Percentiles rank a stretch among this genome's conserved stretches.
These are phyloP conservation scores for Syzygium oleosum DNA, from an alignment of 345 rosid genomes.

Conservation along the genomic window DNA sequence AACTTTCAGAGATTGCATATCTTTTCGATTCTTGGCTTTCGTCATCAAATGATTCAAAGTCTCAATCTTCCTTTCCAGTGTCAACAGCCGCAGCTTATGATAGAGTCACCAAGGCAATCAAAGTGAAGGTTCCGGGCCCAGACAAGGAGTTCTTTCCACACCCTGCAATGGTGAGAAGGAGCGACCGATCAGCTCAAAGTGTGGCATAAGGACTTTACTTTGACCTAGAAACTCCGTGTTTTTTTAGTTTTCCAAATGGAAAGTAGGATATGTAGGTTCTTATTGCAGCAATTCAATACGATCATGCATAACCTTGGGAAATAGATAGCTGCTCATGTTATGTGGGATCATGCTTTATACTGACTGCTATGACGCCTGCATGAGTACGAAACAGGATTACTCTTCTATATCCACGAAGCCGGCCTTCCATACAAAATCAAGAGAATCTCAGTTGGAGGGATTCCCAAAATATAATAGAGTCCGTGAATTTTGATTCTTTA, in stretches of 20 bases:
- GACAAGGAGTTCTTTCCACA: constrained; percentile 83
- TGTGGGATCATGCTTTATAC: neutral
- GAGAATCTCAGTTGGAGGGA: neutral
- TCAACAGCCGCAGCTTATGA: constrained; percentile 87
- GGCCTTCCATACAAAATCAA: neutral
- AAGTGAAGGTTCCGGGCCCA: constrained; percentile 81
- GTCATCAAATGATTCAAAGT: neutral
- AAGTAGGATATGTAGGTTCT: neutral
- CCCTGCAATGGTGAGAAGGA: constrained; percentile 90
- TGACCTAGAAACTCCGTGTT: too few species aligned
- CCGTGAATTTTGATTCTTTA: neutral
- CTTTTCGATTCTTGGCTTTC: neutral
- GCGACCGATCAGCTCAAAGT: constrained; percentile 85
- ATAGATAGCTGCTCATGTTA: neutral
- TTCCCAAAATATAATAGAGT: neutral
- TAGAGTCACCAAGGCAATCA: constrained; percentile 59
- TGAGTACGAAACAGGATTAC: neutral
- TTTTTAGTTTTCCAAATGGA: neutral
- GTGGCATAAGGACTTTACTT: constrained; percentile 36
- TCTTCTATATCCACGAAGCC: neutral
- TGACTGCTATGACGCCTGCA: neutral
- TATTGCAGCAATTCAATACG: neutral
- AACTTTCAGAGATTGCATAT: neutral
- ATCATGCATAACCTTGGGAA: neutral
- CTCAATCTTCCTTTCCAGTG: constrained; percentile 25